Conservation (phyloP, 177 flowering plant species). For the Tripterygium wilfordii region DNA sequence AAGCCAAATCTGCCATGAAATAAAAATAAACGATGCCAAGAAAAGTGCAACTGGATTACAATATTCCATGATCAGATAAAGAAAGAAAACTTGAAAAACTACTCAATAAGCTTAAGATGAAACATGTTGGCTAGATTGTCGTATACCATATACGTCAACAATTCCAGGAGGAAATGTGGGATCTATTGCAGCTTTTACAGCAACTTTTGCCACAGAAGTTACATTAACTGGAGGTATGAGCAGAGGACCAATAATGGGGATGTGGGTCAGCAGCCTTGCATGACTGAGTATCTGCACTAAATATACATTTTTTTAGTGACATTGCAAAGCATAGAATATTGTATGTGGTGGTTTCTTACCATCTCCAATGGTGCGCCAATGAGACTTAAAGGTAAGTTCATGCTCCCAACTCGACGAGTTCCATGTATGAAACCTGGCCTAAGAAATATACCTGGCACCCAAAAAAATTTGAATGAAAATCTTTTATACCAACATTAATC, state of each 20-base stretch:
- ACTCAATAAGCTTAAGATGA: constrained; percentile 4
- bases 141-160: constrained; percentile 58
- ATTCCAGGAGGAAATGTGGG: constrained; percentile 76
- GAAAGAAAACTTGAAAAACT: not conserved
- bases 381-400: constrained; percentile 67
- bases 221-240: constrained; percentile 69
- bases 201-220: constrained; percentile 60
- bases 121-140: constrained; percentile 50
- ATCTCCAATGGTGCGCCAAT: constrained; percentile 80
- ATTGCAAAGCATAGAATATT: not conserved
- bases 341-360: constrained; percentile 26
- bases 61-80: no score
- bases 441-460: constrained; percentile 49
- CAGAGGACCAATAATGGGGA: constrained; percentile 76
- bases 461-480: not conserved
- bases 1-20: no score
- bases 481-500: not conserved
- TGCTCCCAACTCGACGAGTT: constrained; percentile 67
- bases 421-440: constrained; percentile 87
- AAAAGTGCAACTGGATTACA: no score
- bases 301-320: not conserved
- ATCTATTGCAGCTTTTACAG: constrained; percentile 80
- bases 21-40: no score
- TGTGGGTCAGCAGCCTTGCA: constrained; percentile 49
- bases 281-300: constrained; percentile 54